Conservation (phyloP, 2,329 filamentous ascomycete species). For the Aspergillus phoenicis region DNA sequence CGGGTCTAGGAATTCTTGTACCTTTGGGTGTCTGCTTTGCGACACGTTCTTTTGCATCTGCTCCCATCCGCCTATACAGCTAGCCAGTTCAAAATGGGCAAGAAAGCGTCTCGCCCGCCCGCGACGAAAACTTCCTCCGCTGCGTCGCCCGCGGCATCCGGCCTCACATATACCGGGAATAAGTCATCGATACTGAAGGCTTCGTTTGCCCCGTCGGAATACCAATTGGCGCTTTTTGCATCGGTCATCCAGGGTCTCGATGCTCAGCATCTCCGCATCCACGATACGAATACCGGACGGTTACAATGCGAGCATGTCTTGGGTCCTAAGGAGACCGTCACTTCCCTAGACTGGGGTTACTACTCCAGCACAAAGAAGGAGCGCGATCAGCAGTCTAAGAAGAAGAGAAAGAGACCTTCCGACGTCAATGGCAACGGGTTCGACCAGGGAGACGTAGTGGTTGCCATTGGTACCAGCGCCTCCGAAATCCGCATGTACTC, state of each 20-base stretch:
- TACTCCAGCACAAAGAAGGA: conserved; percentile 39
- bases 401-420: conserved; percentile 54
- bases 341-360: conserved; percentile 56
- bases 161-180: conserved; percentile 40
- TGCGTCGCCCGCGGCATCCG: conserved; percentile 40
- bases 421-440: conserved; percentile 44
- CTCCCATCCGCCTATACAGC: conserved; percentile 7
- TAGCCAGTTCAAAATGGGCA: conserved; percentile 44
- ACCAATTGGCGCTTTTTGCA: conserved; percentile 56
- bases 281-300: conserved; percentile 53
- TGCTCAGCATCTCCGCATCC: conserved; percentile 55
- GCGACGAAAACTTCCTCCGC: conserved; percentile 50
- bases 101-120: conserved; percentile 47
- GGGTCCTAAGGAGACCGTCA: conserved; percentile 50
- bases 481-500: conserved; percentile 56
- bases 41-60: conserved; percentile 6
- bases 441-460: conserved; percentile 46
- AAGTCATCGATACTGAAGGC: conserved; percentile 54
- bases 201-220: conserved; percentile 54
- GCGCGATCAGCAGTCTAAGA: conserved; percentile 46
- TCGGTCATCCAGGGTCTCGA: conserved; percentile 57
- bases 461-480: conserved; percentile 53
- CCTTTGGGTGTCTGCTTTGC: conserved; percentile 7
- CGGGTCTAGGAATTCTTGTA: conserved; percentile 12
- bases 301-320: conserved; percentile 55